A percentile compares a stretch with the other conserved stretches of the same genome.
Evolutionary conservation across 164 flowering plant genomes (phyloP).

Genomic region (Kalanchoe fedtschenkoi): DNA sequence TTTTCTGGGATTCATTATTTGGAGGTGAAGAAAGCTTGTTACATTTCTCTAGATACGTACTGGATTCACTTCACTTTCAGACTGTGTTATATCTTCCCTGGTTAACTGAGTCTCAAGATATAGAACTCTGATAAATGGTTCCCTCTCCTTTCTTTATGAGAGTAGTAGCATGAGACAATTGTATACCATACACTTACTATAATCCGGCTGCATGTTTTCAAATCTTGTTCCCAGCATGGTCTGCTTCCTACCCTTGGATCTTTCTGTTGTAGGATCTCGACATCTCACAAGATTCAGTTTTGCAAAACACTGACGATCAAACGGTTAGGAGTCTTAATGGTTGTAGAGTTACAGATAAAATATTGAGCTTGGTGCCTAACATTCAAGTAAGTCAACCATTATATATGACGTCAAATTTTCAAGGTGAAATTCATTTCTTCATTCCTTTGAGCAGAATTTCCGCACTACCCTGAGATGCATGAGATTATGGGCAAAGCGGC

Average conservation of each 20-base stretch:
- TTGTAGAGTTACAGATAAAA: slow-evolving; percentile 84
- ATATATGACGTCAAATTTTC: neutral
- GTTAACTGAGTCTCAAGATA: neutral
- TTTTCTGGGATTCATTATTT: neutral
- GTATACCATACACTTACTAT: neutral
- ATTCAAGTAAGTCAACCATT: slow-evolving; percentile 45
- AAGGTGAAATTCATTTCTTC: neutral
- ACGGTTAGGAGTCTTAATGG: slow-evolving; percentile 96
- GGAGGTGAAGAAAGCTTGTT: neutral
- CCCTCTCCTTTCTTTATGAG: neutral
- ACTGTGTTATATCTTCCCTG: too few relatives aligned
- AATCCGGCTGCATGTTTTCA: neutral
- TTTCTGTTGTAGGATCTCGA: slow-evolving; percentile 57
- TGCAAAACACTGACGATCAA: slow-evolving; percentile 73
- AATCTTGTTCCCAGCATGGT: neutral
- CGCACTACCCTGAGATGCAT: slow-evolving; percentile 82
- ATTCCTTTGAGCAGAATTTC: slow-evolving; percentile 41
- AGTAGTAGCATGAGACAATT: neutral
- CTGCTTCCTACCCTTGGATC: neutral
- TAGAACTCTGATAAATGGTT: neutral
- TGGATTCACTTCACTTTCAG: neutral
- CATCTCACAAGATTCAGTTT: slow-evolving; percentile 71
- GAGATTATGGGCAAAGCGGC: slow-evolving; percentile 90
- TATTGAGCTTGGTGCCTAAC: slow-evolving; percentile 78
- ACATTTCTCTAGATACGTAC: neutral